A percentile compares a stretch with the other conserved stretches of the same genome.
These are phyloP conservation scores for Sungouiozyma intestinalis DNA, from an alignment of 805 yeast genomes.

Conservation along the genomic window DNA sequence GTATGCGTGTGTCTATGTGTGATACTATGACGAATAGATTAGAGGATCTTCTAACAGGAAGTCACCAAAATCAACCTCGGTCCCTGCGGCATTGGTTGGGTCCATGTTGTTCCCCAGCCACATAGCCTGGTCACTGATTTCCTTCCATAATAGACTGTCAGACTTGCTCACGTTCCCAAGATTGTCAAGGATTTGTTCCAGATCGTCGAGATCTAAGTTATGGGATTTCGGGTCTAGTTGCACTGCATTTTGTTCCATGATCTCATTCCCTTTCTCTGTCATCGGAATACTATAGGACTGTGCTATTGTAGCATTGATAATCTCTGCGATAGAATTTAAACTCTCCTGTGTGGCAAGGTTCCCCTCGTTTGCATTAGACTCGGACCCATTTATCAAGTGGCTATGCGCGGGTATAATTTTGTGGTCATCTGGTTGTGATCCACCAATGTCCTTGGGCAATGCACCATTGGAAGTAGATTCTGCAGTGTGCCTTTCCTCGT, in stretches of 20 bases:
- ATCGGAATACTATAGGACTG: slow-evolving; percentile 13
- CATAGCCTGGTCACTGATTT: slow-evolving; percentile 64
- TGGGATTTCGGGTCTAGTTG: slow-evolving; percentile 28
- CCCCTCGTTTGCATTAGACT: background rate
- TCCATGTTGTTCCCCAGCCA: slow-evolving; percentile 47
- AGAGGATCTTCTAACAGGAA: slow-evolving; percentile 4
- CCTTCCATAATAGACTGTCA: slow-evolving; percentile 60
- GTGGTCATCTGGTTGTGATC: too few relatives aligned
- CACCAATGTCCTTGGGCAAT: too few relatives aligned
- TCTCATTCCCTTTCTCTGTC: slow-evolving; percentile 9
- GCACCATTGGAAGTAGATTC: background rate
- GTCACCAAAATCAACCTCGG: slow-evolving; percentile 17
- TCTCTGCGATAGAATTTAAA: slow-evolving; percentile 9
- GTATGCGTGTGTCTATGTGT: background rate
- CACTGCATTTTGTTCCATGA: slow-evolving; percentile 21
- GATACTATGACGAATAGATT: slow-evolving; percentile 1
- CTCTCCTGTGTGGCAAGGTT: background rate
- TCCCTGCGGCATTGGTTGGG: slow-evolving; percentile 19
- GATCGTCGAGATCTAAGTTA: slow-evolving; percentile 19
- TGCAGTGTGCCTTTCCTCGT: background rate
- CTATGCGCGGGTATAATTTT: too few relatives aligned
- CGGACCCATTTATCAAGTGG: background rate
- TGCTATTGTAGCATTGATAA: slow-evolving; percentile 13
- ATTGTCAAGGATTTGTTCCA: slow-evolving; percentile 27
- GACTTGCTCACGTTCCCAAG: slow-evolving; percentile 27